phyloP scores from a whole-genome alignment of 345 rosid genomes.

The Isatis tinctoria region DNA sequence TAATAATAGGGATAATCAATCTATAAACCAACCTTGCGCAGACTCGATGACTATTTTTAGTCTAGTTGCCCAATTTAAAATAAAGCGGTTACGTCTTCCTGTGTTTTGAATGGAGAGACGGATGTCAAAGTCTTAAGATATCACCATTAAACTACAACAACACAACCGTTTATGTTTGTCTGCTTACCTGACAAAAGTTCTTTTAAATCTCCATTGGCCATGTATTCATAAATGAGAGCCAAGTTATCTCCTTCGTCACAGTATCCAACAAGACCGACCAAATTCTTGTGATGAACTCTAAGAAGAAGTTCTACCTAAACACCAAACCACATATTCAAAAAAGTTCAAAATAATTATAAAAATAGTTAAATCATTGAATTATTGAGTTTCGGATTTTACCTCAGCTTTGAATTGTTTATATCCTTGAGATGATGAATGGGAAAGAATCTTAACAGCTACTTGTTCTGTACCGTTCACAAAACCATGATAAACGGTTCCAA shows the following conservation, averaged over 20 bases:
- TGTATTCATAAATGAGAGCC: slow-evolving; percentile 47
- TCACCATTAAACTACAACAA: neutral
- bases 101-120: neutral
- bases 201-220: slow-evolving; percentile 45
- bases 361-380: neutral
- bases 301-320: slow-evolving; percentile 46
- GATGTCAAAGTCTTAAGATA: neutral
- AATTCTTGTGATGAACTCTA: slow-evolving; percentile 56
- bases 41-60: slow-evolving; percentile 39
- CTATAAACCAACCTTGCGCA: slow-evolving; percentile 42
- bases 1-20: neutral
- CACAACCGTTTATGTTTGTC: neutral
- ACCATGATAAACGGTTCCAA: slow-evolving; percentile 57
- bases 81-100: slow-evolving; percentile 11
- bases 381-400: slow-evolving; percentile 17
- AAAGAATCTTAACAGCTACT: slow-evolving; percentile 40
- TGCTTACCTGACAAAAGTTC: slow-evolving; percentile 37
- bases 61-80: slow-evolving; percentile 43
- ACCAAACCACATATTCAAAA: neutral
- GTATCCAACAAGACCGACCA: slow-evolving; percentile 38
- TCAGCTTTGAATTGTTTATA: slow-evolving; percentile 38
- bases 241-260: slow-evolving; percentile 36
- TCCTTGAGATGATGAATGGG: slow-evolving; percentile 38
- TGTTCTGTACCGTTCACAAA: slow-evolving; percentile 21
- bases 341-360: neutral